Percentiles rank a stretch among this genome's conserved stretches.
phyloP scores from a whole-genome alignment of 2,329 filamentous ascomycete species.

The Cercospora beticola region DNA sequence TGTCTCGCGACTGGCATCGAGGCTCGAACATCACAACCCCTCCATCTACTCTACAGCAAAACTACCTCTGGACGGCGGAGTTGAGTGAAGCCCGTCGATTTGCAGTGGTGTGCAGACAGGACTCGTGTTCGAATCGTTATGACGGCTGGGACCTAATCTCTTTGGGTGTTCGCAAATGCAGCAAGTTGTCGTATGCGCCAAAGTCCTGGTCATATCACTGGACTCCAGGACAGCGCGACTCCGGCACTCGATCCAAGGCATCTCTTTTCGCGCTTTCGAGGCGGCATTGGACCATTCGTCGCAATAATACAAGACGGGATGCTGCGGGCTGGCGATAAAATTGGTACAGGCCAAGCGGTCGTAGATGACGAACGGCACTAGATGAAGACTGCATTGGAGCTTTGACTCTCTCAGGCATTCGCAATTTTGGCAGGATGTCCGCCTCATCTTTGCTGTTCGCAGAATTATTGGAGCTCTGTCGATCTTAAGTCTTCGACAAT shows the following conservation, averaged over 20 bases:
- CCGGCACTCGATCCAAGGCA: background rate
- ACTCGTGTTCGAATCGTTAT: background rate
- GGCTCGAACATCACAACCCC: background rate
- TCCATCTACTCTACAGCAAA: background rate
- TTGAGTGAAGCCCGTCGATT: background rate
- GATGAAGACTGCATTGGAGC: too few species aligned
- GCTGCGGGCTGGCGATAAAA: too few species aligned
- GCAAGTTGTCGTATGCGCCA: background rate
- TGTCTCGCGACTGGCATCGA: background rate
- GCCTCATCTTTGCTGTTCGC: background rate
- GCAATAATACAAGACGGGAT: background rate
- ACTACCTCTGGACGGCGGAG: background rate
- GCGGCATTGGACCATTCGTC: background rate
- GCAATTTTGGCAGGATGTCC: too few species aligned
- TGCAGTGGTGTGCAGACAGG: background rate
- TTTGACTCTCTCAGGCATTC: too few species aligned
- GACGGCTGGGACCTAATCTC: background rate
- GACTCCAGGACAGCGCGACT: background rate
- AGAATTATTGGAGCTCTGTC: background rate
- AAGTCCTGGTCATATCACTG: background rate
- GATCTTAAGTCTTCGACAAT: background rate
- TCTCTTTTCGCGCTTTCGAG: background rate
- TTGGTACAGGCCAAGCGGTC: too few species aligned
- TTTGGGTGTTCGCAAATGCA: background rate
- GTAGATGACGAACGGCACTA: too few species aligned